Evolutionary conservation across 805 yeast genomes (phyloP), one percentile per base, ranked within the genome.

Genomic region (Kazachstania africana): DNA sequence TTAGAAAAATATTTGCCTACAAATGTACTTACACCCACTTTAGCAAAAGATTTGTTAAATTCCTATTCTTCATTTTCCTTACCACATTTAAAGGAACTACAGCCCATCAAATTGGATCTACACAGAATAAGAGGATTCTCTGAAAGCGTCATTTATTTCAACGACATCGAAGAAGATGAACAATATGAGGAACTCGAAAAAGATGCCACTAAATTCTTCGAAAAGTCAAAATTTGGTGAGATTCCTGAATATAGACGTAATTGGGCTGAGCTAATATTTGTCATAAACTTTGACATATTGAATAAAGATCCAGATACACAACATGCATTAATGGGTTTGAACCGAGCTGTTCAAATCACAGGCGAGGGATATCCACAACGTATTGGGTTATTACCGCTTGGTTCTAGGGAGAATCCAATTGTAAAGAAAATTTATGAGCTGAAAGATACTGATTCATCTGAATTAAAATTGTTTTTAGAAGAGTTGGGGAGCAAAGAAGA

Each of bases 321-420:
- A 20, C 42, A 60, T 3, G 78, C 80, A 36, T 44, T 77, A 13
- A 49, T 59, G 12, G 70, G 67, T 2, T 51, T 76, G 18, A 54
- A 68, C 13, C 60, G 76, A 6, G 59, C 74, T 21, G 44, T 77
- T 2, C 62, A 65, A 16, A 53, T 69, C 2, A 59, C 74, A 3
- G 45, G 66, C 9, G 66, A 70, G 26, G 72, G 73, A 1, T 64
- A 80, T 12, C 82, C 95, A 0, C 79, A 85, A 40, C 78, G 87
- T 52, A 48, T 88, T 31, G 98, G 96, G 5, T 39, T 88, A 3
- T 60, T 88, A n/a, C 94, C 97, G 0, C 36, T 79, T 3, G 37
- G 43, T 17, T 38, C 45, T 3, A 40, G 36, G 13, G 39, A 38
- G 2, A 50, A 48, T 23, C 31, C 32, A 5, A 33, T 48, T 4